Evolutionary conservation across 805 yeast species (phyloP).

Genomic region (Saccharomyces jurei): DNA sequence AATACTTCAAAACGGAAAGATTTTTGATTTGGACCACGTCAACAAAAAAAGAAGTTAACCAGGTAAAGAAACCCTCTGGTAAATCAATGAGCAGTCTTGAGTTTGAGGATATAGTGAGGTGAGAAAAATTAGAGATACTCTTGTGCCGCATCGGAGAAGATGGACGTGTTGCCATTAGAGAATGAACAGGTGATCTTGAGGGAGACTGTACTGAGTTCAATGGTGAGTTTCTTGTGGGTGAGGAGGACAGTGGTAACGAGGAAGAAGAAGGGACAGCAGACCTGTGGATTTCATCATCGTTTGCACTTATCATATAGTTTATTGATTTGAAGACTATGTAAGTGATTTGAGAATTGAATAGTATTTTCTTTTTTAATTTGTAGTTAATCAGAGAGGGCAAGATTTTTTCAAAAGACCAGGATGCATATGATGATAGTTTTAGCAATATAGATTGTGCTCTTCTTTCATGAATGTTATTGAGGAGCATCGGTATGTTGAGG

Average conservation of each 20-base stretch:
- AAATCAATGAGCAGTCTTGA: slow-evolving; percentile 2
- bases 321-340: slow-evolving; percentile 22
- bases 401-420: slow-evolving; percentile 16
- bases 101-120: neutral
- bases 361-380: neutral
- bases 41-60: slow-evolving; percentile 16
- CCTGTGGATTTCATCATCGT: neutral
- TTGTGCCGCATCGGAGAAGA: neutral
- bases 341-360: slow-evolving; percentile 11
- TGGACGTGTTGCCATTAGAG: neutral
- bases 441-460: slow-evolving; percentile 20
- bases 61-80: slow-evolving; percentile 11
- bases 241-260: slow-evolving; percentile 2
- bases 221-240: slow-evolving; percentile 6
- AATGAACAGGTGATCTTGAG: slow-evolving; percentile 1
- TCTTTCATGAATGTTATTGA: slow-evolving; percentile 9
- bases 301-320: slow-evolving; percentile 10
- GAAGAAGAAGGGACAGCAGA: neutral
- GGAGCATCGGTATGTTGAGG: slow-evolving; percentile 8
- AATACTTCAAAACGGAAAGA: slow-evolving; percentile 25
- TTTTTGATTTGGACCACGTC: slow-evolving; percentile 7
- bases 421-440: slow-evolving; percentile 13
- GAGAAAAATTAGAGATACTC: neutral
- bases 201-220: slow-evolving; percentile 5
- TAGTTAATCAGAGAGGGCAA: slow-evolving; percentile 4